Conservation (phyloP, 116 monocot species). For the Thalassia testudinum region DNA sequence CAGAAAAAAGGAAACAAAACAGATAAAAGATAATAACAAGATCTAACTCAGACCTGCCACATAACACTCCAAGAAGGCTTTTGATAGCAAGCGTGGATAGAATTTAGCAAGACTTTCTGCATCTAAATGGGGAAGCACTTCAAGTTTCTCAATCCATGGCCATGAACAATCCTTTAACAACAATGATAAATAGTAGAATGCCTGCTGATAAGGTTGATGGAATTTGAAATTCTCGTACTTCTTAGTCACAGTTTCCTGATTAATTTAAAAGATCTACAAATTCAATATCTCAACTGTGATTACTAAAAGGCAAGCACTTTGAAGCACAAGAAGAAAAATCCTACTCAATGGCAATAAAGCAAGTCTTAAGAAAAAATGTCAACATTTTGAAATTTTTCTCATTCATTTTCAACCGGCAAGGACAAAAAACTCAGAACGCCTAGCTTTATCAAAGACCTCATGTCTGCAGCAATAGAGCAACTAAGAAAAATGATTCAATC, state of each 20-base stretch:
- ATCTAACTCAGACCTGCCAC: constrained; percentile 36
- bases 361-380: not conserved
- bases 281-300: no score
- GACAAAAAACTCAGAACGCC: no score
- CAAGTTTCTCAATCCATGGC: constrained; percentile 68
- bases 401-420: no score
- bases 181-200: constrained; percentile 63
- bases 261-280: not conserved
- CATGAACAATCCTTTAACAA: constrained; percentile 61
- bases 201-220: constrained; percentile 77
- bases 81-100: constrained; percentile 35
- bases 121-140: constrained; percentile 54
- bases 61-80: constrained; percentile 68
- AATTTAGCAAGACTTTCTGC: constrained; percentile 44
- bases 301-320: no score
- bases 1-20: no score
- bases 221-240: constrained; percentile 80
- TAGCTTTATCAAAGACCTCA: no score
- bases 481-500: no score
- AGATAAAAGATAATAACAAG: no score
- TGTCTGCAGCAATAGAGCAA: no score
- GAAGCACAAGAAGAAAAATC: no score
- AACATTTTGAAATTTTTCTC: not conserved
- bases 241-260: constrained; percentile 63
- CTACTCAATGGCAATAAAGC: no score